Percentiles rank a stretch among this genome's conserved stretches.
phyloP scores from a whole-genome alignment of 2,329 filamentous ascomycete genomes.

The Nothophaeocryptopus gaeumannii region DNA sequence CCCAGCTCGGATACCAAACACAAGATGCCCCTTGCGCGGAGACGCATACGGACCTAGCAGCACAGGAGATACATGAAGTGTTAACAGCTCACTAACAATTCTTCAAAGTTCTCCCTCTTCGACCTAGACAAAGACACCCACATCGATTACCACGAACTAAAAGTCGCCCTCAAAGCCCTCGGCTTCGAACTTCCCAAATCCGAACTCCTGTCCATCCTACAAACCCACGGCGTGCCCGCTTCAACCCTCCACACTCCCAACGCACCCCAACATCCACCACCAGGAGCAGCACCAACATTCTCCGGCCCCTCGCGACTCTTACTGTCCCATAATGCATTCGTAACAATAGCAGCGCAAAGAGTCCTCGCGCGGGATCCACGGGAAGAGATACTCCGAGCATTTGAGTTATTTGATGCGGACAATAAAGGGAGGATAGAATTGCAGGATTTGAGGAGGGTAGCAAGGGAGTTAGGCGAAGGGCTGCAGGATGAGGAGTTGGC shows the following conservation, averaged over 20 bases:
- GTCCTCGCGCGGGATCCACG: constrained; percentile 80
- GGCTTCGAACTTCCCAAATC: constrained; percentile 88
- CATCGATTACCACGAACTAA: constrained; percentile 97
- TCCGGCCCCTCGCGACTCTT: constrained; percentile 60
- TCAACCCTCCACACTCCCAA: constrained; percentile 22
- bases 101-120: constrained; percentile 86
- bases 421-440: constrained; percentile 88
- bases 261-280: constrained; percentile 48
- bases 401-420: constrained; percentile 88
- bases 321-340: constrained; percentile 69
- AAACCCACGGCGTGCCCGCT: constrained; percentile 69
- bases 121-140: constrained; percentile 92
- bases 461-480: constrained; percentile 86
- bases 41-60: neutral
- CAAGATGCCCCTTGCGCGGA: too few species aligned
- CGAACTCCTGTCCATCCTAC: constrained; percentile 77
- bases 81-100: too few species aligned
- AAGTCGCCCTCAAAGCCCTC: constrained; percentile 90
- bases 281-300: constrained; percentile 31
- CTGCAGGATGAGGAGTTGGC: constrained; percentile 87
- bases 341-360: constrained; percentile 70
- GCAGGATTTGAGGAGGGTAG: constrained; percentile 81
- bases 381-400: constrained; percentile 88
- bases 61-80: too few species aligned
- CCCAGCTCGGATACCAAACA: too few species aligned